A percentile compares a stretch with the other conserved stretches of the same genome.
Conservation (phyloP, 83 land plant genomes). For the Thuja plicata region DNA sequence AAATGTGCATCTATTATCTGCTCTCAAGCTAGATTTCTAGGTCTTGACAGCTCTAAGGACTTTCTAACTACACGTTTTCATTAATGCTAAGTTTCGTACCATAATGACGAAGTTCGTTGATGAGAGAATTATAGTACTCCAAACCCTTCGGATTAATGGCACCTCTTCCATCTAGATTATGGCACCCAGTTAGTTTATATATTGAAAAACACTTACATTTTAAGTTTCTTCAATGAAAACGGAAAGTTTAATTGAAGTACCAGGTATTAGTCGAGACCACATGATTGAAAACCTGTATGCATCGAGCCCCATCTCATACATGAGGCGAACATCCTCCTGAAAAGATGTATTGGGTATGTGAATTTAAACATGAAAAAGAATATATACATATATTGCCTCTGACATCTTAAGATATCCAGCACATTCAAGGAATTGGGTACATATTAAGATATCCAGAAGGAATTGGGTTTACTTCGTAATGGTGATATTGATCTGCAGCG, state of each 20-base stretch:
- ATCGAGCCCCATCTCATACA: constrained; percentile 30
- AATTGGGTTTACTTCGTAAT: constrained; percentile 26
- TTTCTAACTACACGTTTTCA: constrained; percentile 4
- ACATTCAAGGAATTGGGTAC: neutral
- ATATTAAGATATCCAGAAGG: neutral
- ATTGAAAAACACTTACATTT: neutral
- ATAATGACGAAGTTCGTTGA: constrained; percentile 22
- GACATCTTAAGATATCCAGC: neutral
- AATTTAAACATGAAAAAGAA: neutral
- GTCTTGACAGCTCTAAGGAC: neutral
- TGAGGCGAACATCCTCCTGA: constrained; percentile 34
- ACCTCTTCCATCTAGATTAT: constrained; percentile 40
- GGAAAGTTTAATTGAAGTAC: neutral
- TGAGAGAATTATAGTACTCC: constrained; percentile 40
- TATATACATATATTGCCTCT: neutral
- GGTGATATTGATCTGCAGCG: constrained; percentile 35
- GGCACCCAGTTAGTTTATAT: neutral
- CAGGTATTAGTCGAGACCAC: constrained; percentile 30
- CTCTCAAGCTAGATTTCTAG: neutral
- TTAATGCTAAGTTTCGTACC: neutral
- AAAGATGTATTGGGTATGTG: neutral
- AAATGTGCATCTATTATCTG: neutral
- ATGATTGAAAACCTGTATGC: constrained; percentile 35
- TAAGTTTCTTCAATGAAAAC: neutral
- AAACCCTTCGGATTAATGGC: constrained; percentile 39